Evolutionary conservation across 2,329 filamentous ascomycete species (phyloP), one percentile per base, ranked within the genome.

Genomic region (Cladorrhinum sp.): DNA sequence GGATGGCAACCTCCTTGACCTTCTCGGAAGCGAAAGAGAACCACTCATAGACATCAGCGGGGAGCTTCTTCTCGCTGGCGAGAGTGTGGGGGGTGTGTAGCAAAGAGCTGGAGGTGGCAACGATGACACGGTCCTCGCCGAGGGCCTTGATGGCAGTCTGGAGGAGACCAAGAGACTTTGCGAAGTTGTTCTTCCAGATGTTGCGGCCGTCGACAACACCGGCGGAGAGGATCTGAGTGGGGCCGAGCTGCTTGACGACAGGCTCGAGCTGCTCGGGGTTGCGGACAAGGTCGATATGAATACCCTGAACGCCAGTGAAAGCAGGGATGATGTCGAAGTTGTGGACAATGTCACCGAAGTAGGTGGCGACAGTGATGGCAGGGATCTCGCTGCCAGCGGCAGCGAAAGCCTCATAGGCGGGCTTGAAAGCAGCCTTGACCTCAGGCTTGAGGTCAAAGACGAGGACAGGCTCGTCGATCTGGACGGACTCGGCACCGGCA

Each of bases 141-240:
- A 99, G 87, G 83, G 96, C 85, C 83, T 97, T 91, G 72, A 98
- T 82, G 67, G 93, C 95, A 62, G 86, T 82, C 86, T 98, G 92
- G 64, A 95, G 89, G 66, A 82, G 86, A 83, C 95, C 93, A 67
- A 99, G 96, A 73, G 95, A 92, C 72, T 86, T 87, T 86, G 96
- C 90, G 82, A 97, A 90, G 88, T 98, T 96, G 81, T 92, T 97
- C 91, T 99, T 99, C 95, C 95, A 99, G 85, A 99, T 98, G 86
- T 99, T 99, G 74, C 95, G 92, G 73, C 95, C 95, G 72, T 99
- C 93, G 69, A 99, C 95, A 71, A 99, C 90, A 91, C 95, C 95
- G 67, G 88, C 90, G 68, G 95, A 99, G 68, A 99, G 88, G 70
- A 92, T 79, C 76, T 96, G 96, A 77, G 92, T 92, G 76, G 91